phyloP scores from a whole-genome alignment of 129 eudicot genomes.

The Arctium lappa region DNA sequence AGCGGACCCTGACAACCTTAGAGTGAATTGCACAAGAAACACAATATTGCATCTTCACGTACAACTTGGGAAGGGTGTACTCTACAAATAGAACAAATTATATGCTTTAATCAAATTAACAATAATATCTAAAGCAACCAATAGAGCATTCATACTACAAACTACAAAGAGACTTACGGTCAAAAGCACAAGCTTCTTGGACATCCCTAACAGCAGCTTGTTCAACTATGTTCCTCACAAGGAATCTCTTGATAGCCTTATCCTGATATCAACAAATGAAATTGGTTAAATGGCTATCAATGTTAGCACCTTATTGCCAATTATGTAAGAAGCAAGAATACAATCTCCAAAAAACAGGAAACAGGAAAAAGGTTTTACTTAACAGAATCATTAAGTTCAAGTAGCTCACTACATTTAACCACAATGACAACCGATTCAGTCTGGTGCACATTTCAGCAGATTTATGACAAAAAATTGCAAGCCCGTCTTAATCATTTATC shows the following conservation, averaged over 20 bases:
- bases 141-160: not conserved
- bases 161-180: slow-evolving; percentile 28
- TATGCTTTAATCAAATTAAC: not conserved
- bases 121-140: not conserved
- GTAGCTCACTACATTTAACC: not conserved
- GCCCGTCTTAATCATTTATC: not conserved
- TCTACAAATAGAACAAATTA: slow-evolving; percentile 15
- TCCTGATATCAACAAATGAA: slow-evolving; percentile 34
- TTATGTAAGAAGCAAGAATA: not conserved
- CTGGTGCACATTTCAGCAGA: not conserved
- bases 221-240: slow-evolving; percentile 79
- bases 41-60: slow-evolving; percentile 67
- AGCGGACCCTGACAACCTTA: slow-evolving; percentile 65
- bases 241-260: slow-evolving; percentile 80
- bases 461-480: not conserved
- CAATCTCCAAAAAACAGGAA: not conserved
- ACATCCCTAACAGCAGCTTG: slow-evolving; percentile 88
- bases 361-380: not conserved
- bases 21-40: slow-evolving; percentile 89
- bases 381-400: not conserved
- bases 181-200: slow-evolving; percentile 81
- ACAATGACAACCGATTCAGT: not conserved
- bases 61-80: slow-evolving; percentile 74
- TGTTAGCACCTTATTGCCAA: not conserved
- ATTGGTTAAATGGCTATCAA: not conserved